phyloP scores from a whole-genome alignment of 345 rosid genomes.

The Eutrema yunnanense region DNA sequence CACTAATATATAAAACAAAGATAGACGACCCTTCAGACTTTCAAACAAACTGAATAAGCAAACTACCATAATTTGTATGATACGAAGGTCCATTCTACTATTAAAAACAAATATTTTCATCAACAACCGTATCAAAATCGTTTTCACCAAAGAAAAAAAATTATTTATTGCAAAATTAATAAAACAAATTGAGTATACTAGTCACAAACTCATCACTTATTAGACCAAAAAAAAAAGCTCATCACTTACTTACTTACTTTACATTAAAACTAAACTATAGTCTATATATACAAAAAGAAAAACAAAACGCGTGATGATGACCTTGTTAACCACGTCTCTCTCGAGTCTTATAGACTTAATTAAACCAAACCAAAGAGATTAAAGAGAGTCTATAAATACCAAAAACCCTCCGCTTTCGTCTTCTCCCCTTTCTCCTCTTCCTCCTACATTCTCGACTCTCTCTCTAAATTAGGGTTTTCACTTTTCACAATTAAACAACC shows the following conservation, averaged over 20 bases:
- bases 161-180: background rate
- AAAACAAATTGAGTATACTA: background rate
- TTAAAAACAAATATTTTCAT: background rate
- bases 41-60: background rate
- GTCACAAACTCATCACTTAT: background rate
- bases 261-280: background rate
- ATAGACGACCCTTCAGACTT: background rate
- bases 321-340: background rate
- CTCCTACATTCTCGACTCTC: conserved; percentile 12
- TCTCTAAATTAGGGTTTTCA: background rate
- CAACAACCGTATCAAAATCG: background rate
- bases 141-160: background rate
- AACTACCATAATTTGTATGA: background rate
- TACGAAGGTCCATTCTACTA: background rate
- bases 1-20: background rate
- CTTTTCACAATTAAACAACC: background rate
- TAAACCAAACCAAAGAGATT: background rate
- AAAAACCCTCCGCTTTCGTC: background rate
- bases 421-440: conserved; percentile 3
- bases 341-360: background rate
- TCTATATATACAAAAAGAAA: background rate
- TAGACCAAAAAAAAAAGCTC: background rate
- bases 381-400: conserved; percentile 14
- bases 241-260: background rate
- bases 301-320: background rate